Base-by-base conservation (phyloP, 441 rosid genomes). In the Populus trichocarpa region DNA sequence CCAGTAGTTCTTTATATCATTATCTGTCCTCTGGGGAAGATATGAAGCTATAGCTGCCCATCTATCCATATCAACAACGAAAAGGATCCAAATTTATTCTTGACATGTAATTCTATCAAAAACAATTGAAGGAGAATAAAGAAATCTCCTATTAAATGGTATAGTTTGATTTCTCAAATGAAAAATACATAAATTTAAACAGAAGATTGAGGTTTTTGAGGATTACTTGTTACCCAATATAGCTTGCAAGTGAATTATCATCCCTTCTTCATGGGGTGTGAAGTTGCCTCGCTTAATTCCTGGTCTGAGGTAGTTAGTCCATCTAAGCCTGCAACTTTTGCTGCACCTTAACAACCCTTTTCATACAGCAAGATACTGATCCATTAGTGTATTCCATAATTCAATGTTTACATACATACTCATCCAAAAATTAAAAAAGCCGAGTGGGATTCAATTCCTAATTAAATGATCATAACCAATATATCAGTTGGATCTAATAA, bases 1-100 rank as follows among this genome's bases (percentile, higher is more conserved):
- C 98, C 98, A 96, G 78, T 96, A 96, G 84, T 96, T 96, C 88
- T 96, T 96, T 79, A 96, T 93, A 71, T n/a, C n/a, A n/a, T n/a
- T n/a, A n/a, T n/a, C n/a, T n/a, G n/a, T n/a, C n/a, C n/a, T n/a
- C n/a, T n/a, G 97, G 4, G 99, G 99, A 68, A 96, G 95, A 76
- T 92, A 94, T 46, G 99, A 91, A 78, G 99, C 99, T 87, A 96
- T 96, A 26, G 99, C 97, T 11, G 99, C 99, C 99, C 99, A 96
- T 86, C 99, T 96, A 25, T 69, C 38, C 53, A 9, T 63, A 68
- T n/a, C 20, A 73, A 28, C 20, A 22, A 68, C 50, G 38, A 69
- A 78, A 53, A 42, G 5, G 25, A 28, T 65, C 11, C 11, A 23
- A 69, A 12, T 9, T 8, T 5, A 28, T 23, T 38, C 61, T 18